phyloP scores from a whole-genome alignment of 352 stramenopile genomes.

The Phytopythium vexans region DNA sequence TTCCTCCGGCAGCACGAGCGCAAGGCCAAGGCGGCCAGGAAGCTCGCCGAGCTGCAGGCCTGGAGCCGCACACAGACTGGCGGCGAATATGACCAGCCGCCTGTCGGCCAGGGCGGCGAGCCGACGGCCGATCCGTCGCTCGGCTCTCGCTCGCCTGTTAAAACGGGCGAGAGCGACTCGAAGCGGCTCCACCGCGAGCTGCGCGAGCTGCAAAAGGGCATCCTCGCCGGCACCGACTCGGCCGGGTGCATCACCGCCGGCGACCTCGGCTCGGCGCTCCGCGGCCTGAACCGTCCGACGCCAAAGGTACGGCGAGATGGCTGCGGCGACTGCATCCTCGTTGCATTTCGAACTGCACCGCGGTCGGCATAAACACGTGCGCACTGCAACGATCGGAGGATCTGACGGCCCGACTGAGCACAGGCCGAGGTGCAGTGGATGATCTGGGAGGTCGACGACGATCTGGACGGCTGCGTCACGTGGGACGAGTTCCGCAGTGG shows the following conservation, averaged over 20 bases:
- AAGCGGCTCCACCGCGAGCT: conserved; percentile 29
- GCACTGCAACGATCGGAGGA: background rate
- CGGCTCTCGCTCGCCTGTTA: background rate
- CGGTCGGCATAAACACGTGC: background rate
- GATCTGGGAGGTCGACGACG: conserved; percentile 97
- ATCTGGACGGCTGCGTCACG: conserved; percentile 88
- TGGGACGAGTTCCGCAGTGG: conserved; percentile 93
- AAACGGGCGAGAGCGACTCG: background rate
- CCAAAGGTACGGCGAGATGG: conserved; percentile 23
- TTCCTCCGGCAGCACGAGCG: conserved; percentile 55
- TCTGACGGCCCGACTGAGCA: background rate
- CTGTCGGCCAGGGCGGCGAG: conserved; percentile 1
- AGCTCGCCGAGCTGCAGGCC: conserved; percentile 28
- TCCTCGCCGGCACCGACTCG: conserved; percentile 29
- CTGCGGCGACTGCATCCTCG: background rate
- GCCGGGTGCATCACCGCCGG: conserved; percentile 31
- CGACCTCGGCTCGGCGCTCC: conserved; percentile 49
- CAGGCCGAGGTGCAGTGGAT: conserved; percentile 93
- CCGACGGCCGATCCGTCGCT: conserved; percentile 2
- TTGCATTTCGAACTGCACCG: background rate
- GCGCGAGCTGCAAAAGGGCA: conserved; percentile 42
- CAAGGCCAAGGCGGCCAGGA: conserved; percentile 37
- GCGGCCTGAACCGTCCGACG: conserved; percentile 23
- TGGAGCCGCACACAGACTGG: conserved; percentile 11
- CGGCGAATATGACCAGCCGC: background rate